Evolutionary conservation across 306 rosid species (phyloP), one percentile per base, ranked within the genome.

Genomic region (Medicago ruthenica): DNA sequence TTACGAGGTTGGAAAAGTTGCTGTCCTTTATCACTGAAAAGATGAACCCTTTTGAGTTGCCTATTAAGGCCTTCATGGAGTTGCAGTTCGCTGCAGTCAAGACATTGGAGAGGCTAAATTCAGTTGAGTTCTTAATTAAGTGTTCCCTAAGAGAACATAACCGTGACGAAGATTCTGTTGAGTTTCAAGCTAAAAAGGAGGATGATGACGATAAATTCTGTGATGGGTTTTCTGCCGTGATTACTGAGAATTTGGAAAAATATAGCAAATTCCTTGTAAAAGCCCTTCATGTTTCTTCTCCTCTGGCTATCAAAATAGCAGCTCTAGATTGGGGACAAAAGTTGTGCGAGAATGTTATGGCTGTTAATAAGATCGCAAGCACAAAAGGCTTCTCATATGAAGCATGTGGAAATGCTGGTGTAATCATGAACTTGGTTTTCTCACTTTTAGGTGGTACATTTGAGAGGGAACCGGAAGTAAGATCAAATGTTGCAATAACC

Each of bases 401-500:
- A 78, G 76, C 85, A 51, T 79, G 78, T 16, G 85, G 85, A 71
- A 79, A 83, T 79, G 80, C 76, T 69, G 85, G 86, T 70, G 80
- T 86, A 42, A 70, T 89, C 74, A 86, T 83, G 81, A 88, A 81
- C 81, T 55, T 93, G 76, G 72, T 91, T 80, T 82, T 79, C 86
- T 84, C 97, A 71, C 80, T 93, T 79, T 81, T 91, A 77, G 88
- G 85, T 82, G 87, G 91, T 71, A 77, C 97, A 57, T 84, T 85
- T 69, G 97, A 89, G 83, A 83, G 89, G 87, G 98, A 93, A 76
- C 87, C 96, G 20, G 88, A 87, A 81, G 94, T 93, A 72, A 89
- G 98, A 86, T 84, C 87, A 42, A 89, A 83, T 79, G 94, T 84
- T 85, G 94, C 97, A 59, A 57, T 70, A 70, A 87, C 88, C 78